Conservation (phyloP, 2,329 filamentous ascomycete species). For the Ophiocordyceps polyrhachis-furcata region DNA sequence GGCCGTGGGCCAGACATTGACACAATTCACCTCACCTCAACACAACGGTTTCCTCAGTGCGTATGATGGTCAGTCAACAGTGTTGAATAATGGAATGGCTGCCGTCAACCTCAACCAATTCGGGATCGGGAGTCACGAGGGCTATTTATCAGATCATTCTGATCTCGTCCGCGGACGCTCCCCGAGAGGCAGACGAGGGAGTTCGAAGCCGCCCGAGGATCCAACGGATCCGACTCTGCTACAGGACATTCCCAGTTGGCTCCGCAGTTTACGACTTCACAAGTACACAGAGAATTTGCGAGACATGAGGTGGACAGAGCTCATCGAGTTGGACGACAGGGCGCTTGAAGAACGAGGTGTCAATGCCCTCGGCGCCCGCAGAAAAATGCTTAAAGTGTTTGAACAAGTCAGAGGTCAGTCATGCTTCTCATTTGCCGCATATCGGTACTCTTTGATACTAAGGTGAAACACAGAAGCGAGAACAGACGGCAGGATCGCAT, state of each 20-base stretch:
- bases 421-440: not conserved
- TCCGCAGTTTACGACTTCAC: slow-evolving; percentile 83
- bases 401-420: slow-evolving; percentile 69
- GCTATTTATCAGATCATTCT: slow-evolving; percentile 85
- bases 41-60: slow-evolving; percentile 88
- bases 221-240: slow-evolving; percentile 79
- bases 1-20: slow-evolving; percentile 36
- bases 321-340: slow-evolving; percentile 83
- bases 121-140: slow-evolving; percentile 52
- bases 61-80: slow-evolving; percentile 57
- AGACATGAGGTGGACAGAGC: slow-evolving; percentile 88
- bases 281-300: slow-evolving; percentile 99
- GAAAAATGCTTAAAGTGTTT: slow-evolving; percentile 99
- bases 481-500: not conserved
- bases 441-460: not conserved
- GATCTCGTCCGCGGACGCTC: slow-evolving; percentile 82
- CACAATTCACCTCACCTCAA: slow-evolving; percentile 68
- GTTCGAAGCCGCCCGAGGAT: slow-evolving; percentile 94
- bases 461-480: not conserved
- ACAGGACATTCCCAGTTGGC: slow-evolving; percentile 90
- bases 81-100: slow-evolving; percentile 52
- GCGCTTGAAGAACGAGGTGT: slow-evolving; percentile 84
- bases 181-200: slow-evolving; percentile 78
- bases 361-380: slow-evolving; percentile 80
- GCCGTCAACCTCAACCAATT: slow-evolving; percentile 56